Evolutionary conservation across 192 early-diverging fungal genomes (phyloP).

Genomic region (Umbelopsis isabellina): DNA sequence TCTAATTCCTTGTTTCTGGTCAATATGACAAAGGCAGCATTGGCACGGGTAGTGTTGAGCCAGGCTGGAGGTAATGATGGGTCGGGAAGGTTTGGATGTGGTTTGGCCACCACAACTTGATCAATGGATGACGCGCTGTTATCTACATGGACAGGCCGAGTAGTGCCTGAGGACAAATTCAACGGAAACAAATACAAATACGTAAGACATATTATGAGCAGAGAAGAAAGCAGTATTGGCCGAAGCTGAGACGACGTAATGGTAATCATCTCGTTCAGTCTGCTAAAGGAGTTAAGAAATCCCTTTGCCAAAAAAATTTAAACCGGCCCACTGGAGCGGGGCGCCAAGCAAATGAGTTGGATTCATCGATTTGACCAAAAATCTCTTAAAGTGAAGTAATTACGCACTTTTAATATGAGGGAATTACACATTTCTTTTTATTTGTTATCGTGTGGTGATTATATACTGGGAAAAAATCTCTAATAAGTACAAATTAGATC

Average conservation of each 20-base stretch:
- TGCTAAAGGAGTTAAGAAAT: background rate
- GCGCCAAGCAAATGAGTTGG: too few relatives aligned
- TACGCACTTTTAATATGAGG: background rate
- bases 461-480: background rate
- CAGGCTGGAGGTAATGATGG: constrained; percentile 25
- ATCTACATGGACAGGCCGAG: constrained; percentile 1
- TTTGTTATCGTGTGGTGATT: constrained; percentile 1
- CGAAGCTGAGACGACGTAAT: constrained; percentile 16
- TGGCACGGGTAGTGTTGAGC: constrained; percentile 42
- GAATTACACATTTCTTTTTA: background rate
- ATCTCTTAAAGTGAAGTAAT: background rate
- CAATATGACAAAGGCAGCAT: constrained; percentile 77
- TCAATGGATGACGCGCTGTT: constrained; percentile 8
- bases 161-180: constrained; percentile 3
- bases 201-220: background rate
- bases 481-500: background rate
- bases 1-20: constrained; percentile 72
- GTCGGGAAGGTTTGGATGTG: constrained; percentile 27
- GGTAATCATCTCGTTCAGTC: constrained; percentile 3
- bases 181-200: constrained; percentile 1
- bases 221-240: background rate
- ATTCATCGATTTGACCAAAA: background rate
- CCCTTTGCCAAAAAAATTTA: too few relatives aligned
- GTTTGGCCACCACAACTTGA: background rate
- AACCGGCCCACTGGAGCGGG: too few relatives aligned